Conservation (phyloP, 2,329 filamentous ascomycete species). For the Monosporascus cannonballus region DNA sequence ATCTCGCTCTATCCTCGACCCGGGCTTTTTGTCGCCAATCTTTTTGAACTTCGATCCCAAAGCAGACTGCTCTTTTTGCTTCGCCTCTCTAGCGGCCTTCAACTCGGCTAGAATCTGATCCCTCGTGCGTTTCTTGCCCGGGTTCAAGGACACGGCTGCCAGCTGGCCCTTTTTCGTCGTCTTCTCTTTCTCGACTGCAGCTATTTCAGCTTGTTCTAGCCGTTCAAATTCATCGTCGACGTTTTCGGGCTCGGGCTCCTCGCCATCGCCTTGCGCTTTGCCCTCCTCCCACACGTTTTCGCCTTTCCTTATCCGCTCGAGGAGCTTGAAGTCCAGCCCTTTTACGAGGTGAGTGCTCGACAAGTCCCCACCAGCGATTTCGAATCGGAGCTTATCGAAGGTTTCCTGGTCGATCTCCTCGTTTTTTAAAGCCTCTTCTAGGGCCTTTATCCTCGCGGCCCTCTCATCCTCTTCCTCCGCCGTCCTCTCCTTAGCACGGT, state of each 20-base stretch:
- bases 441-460: conserved; percentile 63
- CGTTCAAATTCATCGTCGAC: conserved; percentile 63
- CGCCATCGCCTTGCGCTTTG: conserved; percentile 20
- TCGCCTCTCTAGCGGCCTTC: conserved; percentile 56
- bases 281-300: conserved; percentile 56
- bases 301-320: conserved; percentile 62
- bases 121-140: conserved; percentile 56
- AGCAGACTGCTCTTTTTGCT: conserved; percentile 43
- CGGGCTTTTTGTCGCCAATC: conserved; percentile 50
- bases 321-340: conserved; percentile 78
- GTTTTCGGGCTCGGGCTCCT: conserved; percentile 33
- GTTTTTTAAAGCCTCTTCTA: conserved; percentile 77
- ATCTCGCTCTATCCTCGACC: conserved; percentile 55
- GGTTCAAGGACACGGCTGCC: conserved; percentile 43
- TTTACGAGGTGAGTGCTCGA: conserved; percentile 83
- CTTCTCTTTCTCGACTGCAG: conserved; percentile 45
- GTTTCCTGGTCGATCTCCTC: conserved; percentile 76
- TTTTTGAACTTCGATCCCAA: conserved; percentile 59
- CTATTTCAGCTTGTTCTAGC: conserved; percentile 49
- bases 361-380: conserved; percentile 79
- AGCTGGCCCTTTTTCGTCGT: conserved; percentile 56
- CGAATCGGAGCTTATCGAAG: conserved; percentile 66
- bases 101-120: conserved; percentile 63
- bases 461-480: conserved; percentile 47
- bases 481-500: conserved; percentile 65